Base-by-base conservation (phyloP, 148 eudicot species). In the Mesembryanthemum crystallinum region DNA sequence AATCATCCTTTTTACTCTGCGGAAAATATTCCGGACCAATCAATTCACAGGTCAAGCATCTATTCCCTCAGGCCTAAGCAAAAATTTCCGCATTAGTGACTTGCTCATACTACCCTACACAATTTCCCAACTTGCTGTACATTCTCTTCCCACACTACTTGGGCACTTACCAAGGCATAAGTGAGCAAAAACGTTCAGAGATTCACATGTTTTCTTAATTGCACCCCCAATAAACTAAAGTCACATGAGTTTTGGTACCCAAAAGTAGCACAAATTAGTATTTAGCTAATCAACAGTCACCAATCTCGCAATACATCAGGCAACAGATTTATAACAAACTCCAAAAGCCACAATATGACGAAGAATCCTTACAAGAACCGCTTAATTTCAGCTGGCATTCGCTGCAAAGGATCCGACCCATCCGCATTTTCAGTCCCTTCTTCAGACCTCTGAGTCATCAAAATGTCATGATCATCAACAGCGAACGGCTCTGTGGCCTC, bases 311-410 rank as follows among this genome's bases (percentile, higher is more conserved):
- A 30, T 0, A 76, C 7, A 57, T n/a, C 3, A 14, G n/a, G 25
- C 29, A 69, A 42, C 21, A 28, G 23, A 49, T 18, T 3, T 35
- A 18, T 25, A 23, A 49, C 39, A 20, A 29, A 49, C 1, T 14
- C 51, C 28, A 43, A 66, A 72, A 23, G 65, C 20, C 66, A 62
- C 27, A 62, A 18, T 7, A 13, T 12, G 25, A 45, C 24, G 57
- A 4, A 29, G 14, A 57, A 77, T 54, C 30, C 91, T 88, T 85
- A 95, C 99, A 81, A 95, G 73, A 88, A 86, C 12, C 99, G 89
- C 81, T 89, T 92, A 43, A 95, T 95, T 79, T 92, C 98, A 1
- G 98, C 87, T 14, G 99, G 99, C 99, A 95, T 95, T 82, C 37
- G 82, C 82, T 92, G 97, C 42, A 33, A 81, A 0, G 92, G 90